Evolutionary conservation across 495 filamentous ascomycete species (phyloP).

Genomic region (Lichenothelia convexa): DNA sequence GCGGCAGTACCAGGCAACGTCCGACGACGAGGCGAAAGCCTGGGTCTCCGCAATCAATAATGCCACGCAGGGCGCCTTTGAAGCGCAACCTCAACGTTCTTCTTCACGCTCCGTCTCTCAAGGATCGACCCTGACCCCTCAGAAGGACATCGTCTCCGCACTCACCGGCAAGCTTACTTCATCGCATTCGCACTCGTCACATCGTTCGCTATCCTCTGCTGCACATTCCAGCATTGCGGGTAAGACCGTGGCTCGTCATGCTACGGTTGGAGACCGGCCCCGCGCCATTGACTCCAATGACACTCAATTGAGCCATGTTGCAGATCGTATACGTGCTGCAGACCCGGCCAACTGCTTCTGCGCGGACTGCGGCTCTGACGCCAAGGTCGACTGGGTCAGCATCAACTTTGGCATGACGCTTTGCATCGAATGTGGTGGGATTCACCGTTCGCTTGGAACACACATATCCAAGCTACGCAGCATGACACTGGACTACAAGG

Average conservation of each 20-base stretch:
- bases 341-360: slow-evolving; percentile 91
- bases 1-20: slow-evolving; percentile 92
- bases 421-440: slow-evolving; percentile 96
- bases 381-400: slow-evolving; percentile 95
- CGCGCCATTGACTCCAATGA: slow-evolving; percentile 49
- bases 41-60: slow-evolving; percentile 98
- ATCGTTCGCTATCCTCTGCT: slow-evolving; percentile 37
- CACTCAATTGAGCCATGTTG: slow-evolving; percentile 65
- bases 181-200: slow-evolving; percentile 53
- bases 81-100: slow-evolving; percentile 42
- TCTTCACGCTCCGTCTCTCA: slow-evolving; percentile 25
- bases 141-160: slow-evolving; percentile 75
- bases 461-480: slow-evolving; percentile 97
- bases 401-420: slow-evolving; percentile 94
- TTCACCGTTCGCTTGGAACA: slow-evolving; percentile 89
- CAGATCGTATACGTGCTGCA: slow-evolving; percentile 72
- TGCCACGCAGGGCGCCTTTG: slow-evolving; percentile 85
- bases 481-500: slow-evolving; percentile 83
- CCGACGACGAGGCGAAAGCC: slow-evolving; percentile 90
- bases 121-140: slow-evolving; percentile 27
- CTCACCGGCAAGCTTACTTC: slow-evolving; percentile 93
- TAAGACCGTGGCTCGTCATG: slow-evolving; percentile 54
- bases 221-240: slow-evolving; percentile 24
- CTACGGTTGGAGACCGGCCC: slow-evolving; percentile 81
- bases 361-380: slow-evolving; percentile 79